Percentiles rank a stretch among this genome's conserved stretches.
Evolutionary conservation across 2,329 filamentous ascomycete species (phyloP).

Genomic region (Neodidymelliopsis sp.): DNA sequence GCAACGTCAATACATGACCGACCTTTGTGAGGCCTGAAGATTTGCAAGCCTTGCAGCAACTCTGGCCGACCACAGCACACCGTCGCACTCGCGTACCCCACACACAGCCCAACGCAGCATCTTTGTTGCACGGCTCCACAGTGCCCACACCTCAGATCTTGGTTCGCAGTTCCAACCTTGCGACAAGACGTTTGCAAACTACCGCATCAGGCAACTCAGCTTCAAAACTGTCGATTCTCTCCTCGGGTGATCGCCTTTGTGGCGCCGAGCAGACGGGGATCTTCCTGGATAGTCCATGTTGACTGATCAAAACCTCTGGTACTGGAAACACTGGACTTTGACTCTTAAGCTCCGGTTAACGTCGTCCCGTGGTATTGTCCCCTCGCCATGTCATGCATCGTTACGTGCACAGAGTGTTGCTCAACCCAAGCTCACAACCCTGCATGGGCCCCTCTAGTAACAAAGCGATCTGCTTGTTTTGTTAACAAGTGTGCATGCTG

Average conservation of each 20-base stretch:
- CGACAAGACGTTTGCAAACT: constrained; percentile 23
- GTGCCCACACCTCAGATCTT: constrained; percentile 7
- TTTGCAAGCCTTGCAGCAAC: constrained; percentile 1
- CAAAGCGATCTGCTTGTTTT: too few species aligned
- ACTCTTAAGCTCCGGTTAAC: too few species aligned
- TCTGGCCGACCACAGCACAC: not conserved
- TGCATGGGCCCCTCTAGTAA: too few species aligned
- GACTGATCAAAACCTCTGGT: not conserved
- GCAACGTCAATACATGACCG: not conserved
- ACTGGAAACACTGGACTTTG: too few species aligned
- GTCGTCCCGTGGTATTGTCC: too few species aligned
- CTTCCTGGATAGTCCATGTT: constrained; percentile 1
- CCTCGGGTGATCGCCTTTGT: constrained; percentile 37
- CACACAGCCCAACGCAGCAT: not conserved
- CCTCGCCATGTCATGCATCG: too few species aligned
- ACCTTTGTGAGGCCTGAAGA: too few species aligned
- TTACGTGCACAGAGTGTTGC: too few species aligned
- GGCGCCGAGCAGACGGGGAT: constrained; percentile 18
- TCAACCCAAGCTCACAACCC: too few species aligned
- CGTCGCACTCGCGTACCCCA: not conserved
- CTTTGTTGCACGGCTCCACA: constrained; percentile 6
- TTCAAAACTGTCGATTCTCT: constrained; percentile 27
- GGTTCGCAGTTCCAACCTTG: constrained; percentile 4
- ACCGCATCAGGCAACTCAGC: constrained; percentile 27
- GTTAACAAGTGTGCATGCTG: too few species aligned